phyloP scores from a whole-genome alignment of 2,329 filamentous ascomycete genomes.

The Incumbomyces delicatus region DNA sequence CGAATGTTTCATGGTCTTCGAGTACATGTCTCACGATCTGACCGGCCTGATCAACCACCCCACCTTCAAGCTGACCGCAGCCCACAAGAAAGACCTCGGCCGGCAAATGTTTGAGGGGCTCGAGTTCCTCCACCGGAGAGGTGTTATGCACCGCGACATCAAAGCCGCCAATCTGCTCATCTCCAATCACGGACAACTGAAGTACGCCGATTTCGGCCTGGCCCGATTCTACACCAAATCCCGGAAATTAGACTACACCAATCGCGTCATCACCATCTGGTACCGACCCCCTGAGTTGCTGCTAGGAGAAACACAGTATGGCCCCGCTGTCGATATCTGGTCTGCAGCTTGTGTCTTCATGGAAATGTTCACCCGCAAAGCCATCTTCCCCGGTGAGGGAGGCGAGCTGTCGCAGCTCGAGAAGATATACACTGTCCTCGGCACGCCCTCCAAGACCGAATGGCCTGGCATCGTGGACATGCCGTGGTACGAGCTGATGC shows the following conservation, averaged over 20 bases:
- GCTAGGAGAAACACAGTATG: constrained; percentile 82
- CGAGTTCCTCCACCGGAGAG: constrained; percentile 82
- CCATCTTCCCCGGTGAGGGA: constrained; percentile 91
- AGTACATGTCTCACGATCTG: constrained; percentile 92
- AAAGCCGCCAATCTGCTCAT: constrained; percentile 97
- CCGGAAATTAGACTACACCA: constrained; percentile 88
- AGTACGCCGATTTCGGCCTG: constrained; percentile 90
- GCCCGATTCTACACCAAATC: constrained; percentile 94
- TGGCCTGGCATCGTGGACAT: constrained; percentile 91
- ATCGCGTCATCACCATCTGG: constrained; percentile 98
- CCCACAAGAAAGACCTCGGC: constrained; percentile 87
- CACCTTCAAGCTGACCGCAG: constrained; percentile 70
- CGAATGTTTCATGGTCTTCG: constrained; percentile 99
- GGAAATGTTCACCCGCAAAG: constrained; percentile 87
- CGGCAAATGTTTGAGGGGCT: constrained; percentile 89
- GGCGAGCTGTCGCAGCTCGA: constrained; percentile 94
- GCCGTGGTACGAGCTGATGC: constrained; percentile 91
- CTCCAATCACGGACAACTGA: constrained; percentile 77
- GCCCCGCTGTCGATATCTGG: constrained; percentile 88
- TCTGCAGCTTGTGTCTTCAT: constrained; percentile 93
- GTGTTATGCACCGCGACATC: constrained; percentile 95
- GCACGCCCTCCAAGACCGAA: constrained; percentile 71
- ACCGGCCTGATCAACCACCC: constrained; percentile 94
- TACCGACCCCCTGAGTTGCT: constrained; percentile 86
- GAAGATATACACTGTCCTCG: constrained; percentile 88